A percentile compares a stretch with the other conserved stretches of the same genome.
Conservation (phyloP, 2,329 filamentous ascomycete genomes). For the Trichoderma koningii region DNA sequence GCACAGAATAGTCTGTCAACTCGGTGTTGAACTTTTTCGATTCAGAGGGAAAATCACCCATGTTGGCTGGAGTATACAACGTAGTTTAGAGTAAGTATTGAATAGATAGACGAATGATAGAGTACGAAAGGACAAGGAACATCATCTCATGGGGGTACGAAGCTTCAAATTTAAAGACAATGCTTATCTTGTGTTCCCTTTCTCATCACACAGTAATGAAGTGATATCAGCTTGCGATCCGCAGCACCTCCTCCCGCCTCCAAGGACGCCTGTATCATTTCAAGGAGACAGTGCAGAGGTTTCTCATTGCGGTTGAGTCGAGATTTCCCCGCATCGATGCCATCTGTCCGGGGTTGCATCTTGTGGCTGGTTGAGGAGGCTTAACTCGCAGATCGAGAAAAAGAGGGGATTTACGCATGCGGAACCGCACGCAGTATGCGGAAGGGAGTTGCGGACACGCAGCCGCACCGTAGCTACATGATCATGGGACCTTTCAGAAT, state of each 20-base stretch:
- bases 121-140: no score
- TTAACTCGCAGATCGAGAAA: neutral
- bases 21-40: conserved; percentile 47
- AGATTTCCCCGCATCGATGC: neutral
- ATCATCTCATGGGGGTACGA: no score
- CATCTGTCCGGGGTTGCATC: neutral
- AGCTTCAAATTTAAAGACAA: neutral
- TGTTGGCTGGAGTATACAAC: neutral
- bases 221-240: neutral
- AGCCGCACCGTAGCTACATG: neutral
- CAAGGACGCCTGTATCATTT: no score
- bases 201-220: neutral
- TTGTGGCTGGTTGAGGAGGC: neutral
- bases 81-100: neutral
- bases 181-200: neutral
- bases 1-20: conserved; percentile 43
- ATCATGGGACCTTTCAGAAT: neutral
- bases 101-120: neutral
- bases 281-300: neutral
- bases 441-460: neutral
- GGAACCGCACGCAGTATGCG: neutral
- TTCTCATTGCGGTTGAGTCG: no score
- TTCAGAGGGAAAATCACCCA: conserved; percentile 6
- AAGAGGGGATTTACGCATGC: neutral
- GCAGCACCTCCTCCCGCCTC: neutral